Percentiles rank a stretch among this genome's conserved stretches.
Evolutionary conservation across 148 eudicot genomes (phyloP).

Genomic region (Tetragonia tetragonoides): DNA sequence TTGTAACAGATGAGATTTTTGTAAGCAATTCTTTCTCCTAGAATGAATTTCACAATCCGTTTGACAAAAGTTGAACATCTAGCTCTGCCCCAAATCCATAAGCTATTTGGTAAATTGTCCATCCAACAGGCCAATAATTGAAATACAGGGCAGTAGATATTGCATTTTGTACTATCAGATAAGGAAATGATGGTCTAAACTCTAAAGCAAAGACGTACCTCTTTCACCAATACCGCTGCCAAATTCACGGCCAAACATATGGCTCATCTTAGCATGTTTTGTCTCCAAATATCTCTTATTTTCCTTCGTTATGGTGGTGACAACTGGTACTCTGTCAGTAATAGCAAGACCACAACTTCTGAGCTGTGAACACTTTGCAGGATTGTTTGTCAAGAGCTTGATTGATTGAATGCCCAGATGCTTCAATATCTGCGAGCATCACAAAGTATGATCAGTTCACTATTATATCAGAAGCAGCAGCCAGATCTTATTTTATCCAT

Average conservation of each 20-base stretch:
- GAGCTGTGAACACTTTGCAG: background rate
- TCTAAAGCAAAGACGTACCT: too few relatives aligned
- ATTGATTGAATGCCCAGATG: background rate
- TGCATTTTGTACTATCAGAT: too few relatives aligned
- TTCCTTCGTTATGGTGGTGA: conserved; percentile 48
- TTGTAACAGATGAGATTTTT: too few relatives aligned
- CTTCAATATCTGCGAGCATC: background rate
- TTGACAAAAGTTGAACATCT: too few relatives aligned
- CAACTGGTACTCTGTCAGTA: background rate
- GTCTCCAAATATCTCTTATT: conserved; percentile 86
- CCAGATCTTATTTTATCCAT: background rate
- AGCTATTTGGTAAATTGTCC: too few relatives aligned
- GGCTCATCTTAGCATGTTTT: conserved; percentile 85
- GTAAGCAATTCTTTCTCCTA: too few relatives aligned
- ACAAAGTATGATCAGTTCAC: background rate
- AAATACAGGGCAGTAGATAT: too few relatives aligned
- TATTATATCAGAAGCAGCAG: background rate
- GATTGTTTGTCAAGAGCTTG: background rate
- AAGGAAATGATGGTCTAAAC: too few relatives aligned
- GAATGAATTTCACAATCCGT: too few relatives aligned
- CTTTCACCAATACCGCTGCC: background rate
- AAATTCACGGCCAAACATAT: conserved; percentile 44
- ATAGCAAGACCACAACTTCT: background rate
- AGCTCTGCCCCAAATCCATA: too few relatives aligned
- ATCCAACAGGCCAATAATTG: too few relatives aligned